Base-by-base conservation (phyloP, 208 protist genomes). In the Trypanosoma scelopori region DNA sequence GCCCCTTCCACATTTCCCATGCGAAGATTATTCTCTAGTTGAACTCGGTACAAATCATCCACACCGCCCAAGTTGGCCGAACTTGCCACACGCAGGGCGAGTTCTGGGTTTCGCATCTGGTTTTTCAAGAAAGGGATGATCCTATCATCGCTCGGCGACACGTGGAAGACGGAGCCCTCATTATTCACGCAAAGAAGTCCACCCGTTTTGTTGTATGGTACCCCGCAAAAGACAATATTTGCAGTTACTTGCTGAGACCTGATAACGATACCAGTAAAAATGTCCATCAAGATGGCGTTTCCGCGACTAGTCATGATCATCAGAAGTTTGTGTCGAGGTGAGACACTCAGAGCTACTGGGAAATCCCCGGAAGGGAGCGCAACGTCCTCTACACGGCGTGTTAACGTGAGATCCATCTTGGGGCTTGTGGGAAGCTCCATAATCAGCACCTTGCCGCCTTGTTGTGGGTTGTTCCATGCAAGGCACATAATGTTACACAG, bases 241-340 rank as follows among this genome's bases (percentile, higher is more conserved):
- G 60, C 65, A 22, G 87, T 94, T 71, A 99, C 97, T 75, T 98
- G 92, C 78, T 99, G 98, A 67, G 91, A 87, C 65, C 94, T 96
- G 57, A 99, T 86, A 6, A 98, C 73, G 48, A 71, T 79, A 35
- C 88, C 98, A 16, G 93, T 98, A 70, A 97, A 97, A 32, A 99
- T 64, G 82, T 99, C 98, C 80, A 98, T 96, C 37, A 99, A 58
- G 46, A 97, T 86, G 46, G 92, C 74, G 71, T 87, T 97, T 62
- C 98, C 98, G 49, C 92, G 92, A 65, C 98, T 98, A 52, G 98
- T 99, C 56, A 99, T 78, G 63, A 99, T 90, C 71, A 95, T 99
- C 28, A 99, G 71, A 23, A 99, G 75, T 51, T 96, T 97, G 77
- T 99, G 97, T 64, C 98, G 98, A 22, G 94, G 82, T 56, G 85